These are phyloP conservation scores for Fistulifera pelliculosa DNA, from an alignment of 108 stramenopile genomes.

Conservation along the genomic window DNA sequence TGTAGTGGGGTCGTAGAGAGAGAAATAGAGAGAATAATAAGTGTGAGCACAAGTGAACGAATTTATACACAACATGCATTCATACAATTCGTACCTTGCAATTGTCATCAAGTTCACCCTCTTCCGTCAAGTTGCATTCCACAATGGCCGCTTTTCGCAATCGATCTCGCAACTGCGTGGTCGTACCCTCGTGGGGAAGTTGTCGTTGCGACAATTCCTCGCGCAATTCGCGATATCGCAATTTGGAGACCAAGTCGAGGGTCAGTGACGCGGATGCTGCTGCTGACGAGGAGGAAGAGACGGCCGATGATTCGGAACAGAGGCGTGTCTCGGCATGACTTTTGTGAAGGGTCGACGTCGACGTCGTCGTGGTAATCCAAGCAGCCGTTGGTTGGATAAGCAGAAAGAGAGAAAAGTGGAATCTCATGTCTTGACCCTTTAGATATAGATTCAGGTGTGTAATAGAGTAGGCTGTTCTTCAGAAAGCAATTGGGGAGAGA, in stretches of 20 bases:
- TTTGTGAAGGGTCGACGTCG: too few species aligned
- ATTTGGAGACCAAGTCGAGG: slow-evolving; percentile 28
- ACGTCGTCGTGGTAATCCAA: too few species aligned
- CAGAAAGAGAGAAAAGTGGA: too few species aligned
- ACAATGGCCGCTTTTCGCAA: slow-evolving; percentile 37
- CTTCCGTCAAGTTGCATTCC: slow-evolving; percentile 17
- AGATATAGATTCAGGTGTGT: too few species aligned
- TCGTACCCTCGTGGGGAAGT: slow-evolving; percentile 51
- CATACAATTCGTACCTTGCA: not conserved
- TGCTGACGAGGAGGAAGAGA: too few species aligned
- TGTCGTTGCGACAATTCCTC: slow-evolving; percentile 42
- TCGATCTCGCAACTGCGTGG: slow-evolving; percentile 44
- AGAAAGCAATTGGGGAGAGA: too few species aligned
- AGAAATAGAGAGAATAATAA: not conserved
- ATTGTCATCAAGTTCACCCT: slow-evolving; percentile 2
- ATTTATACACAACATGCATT: not conserved
- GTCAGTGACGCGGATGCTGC: slow-evolving; percentile 8
- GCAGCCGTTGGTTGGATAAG: too few species aligned
- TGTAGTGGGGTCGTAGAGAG: not conserved
- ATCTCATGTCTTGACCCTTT: too few species aligned
- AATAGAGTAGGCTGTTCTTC: too few species aligned
- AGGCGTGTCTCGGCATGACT: too few species aligned
- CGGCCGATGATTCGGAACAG: too few species aligned
- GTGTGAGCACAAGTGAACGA: not conserved
- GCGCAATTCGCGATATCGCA: slow-evolving; percentile 60